These are phyloP conservation scores for Malus fusca DNA, from an alignment of 306 rosid genomes.

Conservation along the genomic window DNA sequence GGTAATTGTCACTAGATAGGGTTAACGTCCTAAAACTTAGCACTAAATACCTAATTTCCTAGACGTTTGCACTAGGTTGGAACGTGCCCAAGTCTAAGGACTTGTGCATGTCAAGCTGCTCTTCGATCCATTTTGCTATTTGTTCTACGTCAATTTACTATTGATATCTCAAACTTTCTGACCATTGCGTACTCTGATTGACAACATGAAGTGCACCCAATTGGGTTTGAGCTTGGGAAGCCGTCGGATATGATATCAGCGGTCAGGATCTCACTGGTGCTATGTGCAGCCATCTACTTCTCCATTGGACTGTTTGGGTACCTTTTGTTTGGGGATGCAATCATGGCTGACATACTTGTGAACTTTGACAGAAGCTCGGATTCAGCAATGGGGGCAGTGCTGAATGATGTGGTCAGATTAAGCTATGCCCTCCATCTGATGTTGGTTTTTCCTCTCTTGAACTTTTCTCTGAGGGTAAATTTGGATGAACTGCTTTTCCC, in stretches of 20 bases:
- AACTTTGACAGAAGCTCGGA: slow-evolving; percentile 63
- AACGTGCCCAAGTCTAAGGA: too few species aligned
- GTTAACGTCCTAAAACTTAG: too few species aligned
- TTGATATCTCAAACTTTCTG: not conserved
- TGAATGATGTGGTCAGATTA: slow-evolving; percentile 57
- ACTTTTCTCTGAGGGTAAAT: slow-evolving; percentile 79
- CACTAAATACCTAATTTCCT: too few species aligned
- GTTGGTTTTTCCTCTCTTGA: slow-evolving; percentile 77
- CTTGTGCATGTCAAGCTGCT: too few species aligned
- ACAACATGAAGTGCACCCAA: slow-evolving; percentile 70
- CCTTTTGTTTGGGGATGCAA: slow-evolving; percentile 80
- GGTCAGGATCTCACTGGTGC: slow-evolving; percentile 58
- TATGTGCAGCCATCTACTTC: slow-evolving; percentile 61
- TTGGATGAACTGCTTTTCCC: slow-evolving; percentile 76
- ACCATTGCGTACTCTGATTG: not conserved
- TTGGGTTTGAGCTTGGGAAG: slow-evolving; percentile 68
- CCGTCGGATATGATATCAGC: slow-evolving; percentile 67
- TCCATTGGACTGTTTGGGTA: slow-evolving; percentile 78
- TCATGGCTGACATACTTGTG: slow-evolving; percentile 64
- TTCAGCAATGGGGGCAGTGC: slow-evolving; percentile 48
- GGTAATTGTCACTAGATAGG: too few species aligned
- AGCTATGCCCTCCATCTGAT: slow-evolving; percentile 87
- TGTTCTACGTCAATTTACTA: too few species aligned
- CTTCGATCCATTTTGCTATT: not conserved
- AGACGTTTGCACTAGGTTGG: too few species aligned